Percentiles rank a stretch among this genome's conserved stretches.
Conservation (phyloP, 495 filamentous ascomycete species). For the Neurospora hispaniola region DNA sequence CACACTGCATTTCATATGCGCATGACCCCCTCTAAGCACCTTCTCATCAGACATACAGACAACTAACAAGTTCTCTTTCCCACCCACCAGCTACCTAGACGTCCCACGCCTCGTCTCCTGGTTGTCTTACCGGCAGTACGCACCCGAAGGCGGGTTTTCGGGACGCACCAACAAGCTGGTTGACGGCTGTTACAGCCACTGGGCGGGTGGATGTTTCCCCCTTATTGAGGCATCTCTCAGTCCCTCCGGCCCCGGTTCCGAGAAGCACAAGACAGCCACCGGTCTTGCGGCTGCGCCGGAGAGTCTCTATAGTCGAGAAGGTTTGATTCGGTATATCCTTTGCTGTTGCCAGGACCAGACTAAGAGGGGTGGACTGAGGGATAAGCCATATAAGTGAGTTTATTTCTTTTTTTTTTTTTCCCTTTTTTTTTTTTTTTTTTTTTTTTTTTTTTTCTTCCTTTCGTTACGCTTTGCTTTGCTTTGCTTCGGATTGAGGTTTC, state of each 20-base stretch:
- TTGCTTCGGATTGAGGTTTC: not conserved
- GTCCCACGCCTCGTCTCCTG: conserved; percentile 67
- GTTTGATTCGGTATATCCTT: conserved; percentile 77
- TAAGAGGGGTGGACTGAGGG: conserved; percentile 68
- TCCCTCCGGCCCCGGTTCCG: conserved; percentile 4
- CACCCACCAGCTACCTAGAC: conserved; percentile 55
- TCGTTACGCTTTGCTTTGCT: not conserved
- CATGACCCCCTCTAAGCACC: not conserved
- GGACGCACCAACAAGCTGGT: conserved; percentile 97
- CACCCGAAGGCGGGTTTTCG: conserved; percentile 82
- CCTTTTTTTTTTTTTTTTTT: too few species aligned
- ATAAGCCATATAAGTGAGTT: conserved; percentile 85
- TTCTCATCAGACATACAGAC: not conserved
- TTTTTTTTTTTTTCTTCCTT: not conserved
- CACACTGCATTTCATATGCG: conserved; percentile 2
- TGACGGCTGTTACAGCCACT: conserved; percentile 95
- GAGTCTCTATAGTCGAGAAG: conserved; percentile 69
- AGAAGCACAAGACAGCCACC: not conserved
- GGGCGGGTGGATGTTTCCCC: conserved; percentile 92
- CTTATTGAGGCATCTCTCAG: conserved; percentile 69
- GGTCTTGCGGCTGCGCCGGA: conserved; percentile 13
- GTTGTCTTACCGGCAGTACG: conserved; percentile 81
- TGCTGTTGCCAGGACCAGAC: conserved; percentile 68
- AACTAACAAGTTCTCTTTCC: not conserved
- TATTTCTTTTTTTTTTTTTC: too few species aligned